Evolutionary conservation across 2,329 filamentous ascomycete species (phyloP).

Genomic region (Penicillium palitans): DNA sequence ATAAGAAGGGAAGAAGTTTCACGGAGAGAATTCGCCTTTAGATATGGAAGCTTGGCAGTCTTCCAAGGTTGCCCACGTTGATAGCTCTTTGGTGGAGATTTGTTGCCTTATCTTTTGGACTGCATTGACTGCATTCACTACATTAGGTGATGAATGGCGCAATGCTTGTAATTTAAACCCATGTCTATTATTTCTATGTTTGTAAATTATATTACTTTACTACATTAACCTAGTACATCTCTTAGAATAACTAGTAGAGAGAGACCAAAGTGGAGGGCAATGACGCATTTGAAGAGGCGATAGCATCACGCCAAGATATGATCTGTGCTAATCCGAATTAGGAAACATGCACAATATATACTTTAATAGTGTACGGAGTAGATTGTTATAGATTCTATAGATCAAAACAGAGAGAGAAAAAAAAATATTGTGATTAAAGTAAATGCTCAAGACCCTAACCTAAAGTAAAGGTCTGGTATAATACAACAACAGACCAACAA

Average conservation of each 20-base stretch:
- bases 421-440: not conserved
- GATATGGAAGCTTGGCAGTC: constrained; percentile 2
- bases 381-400: too few species aligned
- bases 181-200: not conserved
- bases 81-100: constrained; percentile 1
- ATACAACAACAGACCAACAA: not conserved
- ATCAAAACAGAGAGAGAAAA: not conserved
- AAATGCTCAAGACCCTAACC: not conserved
- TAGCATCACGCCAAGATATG: not conserved
- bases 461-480: constrained; percentile 4
- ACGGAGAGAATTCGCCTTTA: not conserved
- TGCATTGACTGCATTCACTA: not conserved
- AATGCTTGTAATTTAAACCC: not conserved
- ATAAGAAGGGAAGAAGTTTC: not conserved
- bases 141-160: not conserved
- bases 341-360: not conserved
- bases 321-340: not conserved
- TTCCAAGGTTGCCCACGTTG: constrained; percentile 7
- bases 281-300: constrained; percentile 5
- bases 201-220: not conserved
- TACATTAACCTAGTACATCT: not conserved
- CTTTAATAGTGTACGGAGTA: not conserved
- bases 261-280: not conserved
- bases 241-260: too few species aligned
- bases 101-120: constrained; percentile 5